Evolutionary conservation across 139 green algal species (phyloP), one percentile per base, ranked within the genome.

Genomic region (Chlorella sp.): DNA sequence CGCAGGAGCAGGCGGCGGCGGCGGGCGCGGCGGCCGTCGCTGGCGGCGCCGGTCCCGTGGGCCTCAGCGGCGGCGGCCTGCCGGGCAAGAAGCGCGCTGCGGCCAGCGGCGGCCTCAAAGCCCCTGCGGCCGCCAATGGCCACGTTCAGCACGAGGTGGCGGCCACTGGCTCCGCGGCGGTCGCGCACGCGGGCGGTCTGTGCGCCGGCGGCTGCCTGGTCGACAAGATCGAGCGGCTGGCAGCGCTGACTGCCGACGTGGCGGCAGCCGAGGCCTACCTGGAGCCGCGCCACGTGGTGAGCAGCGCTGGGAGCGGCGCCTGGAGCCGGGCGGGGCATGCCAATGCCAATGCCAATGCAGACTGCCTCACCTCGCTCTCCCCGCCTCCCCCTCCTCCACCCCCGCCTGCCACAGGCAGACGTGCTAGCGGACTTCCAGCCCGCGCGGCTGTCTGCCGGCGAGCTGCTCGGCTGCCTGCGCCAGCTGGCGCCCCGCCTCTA

Each of bases 401-500:
- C 31, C 56, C n/a, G n/a, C n/a, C n/a, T n/a, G n/a, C n/a, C n/a
- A n/a, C n/a, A n/a, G n/a, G n/a, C n/a, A n/a, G 93, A 97, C 60
- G 76, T 96, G 14, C 70, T 97, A 64, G 35, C 60, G 35, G 89
- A 95, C 41, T 93, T 87, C 31, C 46, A 19, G 0, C 63, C 74
- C 3, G 83, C 71, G 3, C 36, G 29, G 25, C 77, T 87, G 1
- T 68, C 50, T 40, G 55, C 84, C 21, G 14, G 73, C 23, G 73
- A 83, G 59, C 58, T 92, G 29, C 63, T 92, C 41, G 67, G 36
- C 35, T 53, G 27, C 45, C 83, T 97, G 81, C 82, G 93, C 33
- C 90, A 85, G 60, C 88, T 98, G 76, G 87, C 91, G 83, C 93
- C 93, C 0, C 87, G 93, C 15, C 89, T 98, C 29, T 98, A 98